Base-by-base conservation (phyloP, 2,329 filamentous ascomycete species). In the Talaromyces amestolkiae region DNA sequence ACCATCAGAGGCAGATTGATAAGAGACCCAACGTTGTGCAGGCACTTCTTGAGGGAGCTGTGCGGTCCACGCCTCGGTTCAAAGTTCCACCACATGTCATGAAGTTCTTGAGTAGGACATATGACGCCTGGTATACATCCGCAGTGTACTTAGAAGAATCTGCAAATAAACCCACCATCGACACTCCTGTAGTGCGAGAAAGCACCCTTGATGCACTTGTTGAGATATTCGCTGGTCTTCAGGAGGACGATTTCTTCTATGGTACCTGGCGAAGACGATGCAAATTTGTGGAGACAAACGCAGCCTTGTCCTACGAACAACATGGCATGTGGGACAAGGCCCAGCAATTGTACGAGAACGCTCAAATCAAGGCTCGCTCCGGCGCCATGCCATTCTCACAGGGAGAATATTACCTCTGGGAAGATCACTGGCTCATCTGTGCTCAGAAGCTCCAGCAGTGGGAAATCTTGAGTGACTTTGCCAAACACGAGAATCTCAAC, bases 311-410 rank as follows among this genome's bases (percentile, higher is more conserved):
- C 0, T 99, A 97, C 72, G 96, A 99, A 80, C 96, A 99, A 76
- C 96, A 96, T 72, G 95, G 95, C 58, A 96, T 98, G 87, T 99
- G 95, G 96, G 95, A 99, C 73, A 98, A 98, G 79, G 93, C 96
- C 1, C 96, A 99, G 79, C 91, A 91, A 73, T 90, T 97, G 81
- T 99, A 98, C 77, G 95, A 99, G 78, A 90, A 90, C 64, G 95
- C 96, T 0, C 96, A 99, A 78, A 92, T 99, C 76, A 99, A 98
- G 77, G 95, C 96, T 53, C 88, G 96, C 56, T 98, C 94, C 0
- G 95, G 93, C 61, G 92, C 94, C n/a, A 88, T 98, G 67, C 94
- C 95, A 0, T 98, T 97, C 77, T 97, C 94, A 0, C 91, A 96
- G 72, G 93, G 90, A 37, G 95, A 99, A 78, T 99, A 99, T 79